Evolutionary conservation across 345 rosid species (phyloP).

Genomic region (Citrus mangshanensis): DNA sequence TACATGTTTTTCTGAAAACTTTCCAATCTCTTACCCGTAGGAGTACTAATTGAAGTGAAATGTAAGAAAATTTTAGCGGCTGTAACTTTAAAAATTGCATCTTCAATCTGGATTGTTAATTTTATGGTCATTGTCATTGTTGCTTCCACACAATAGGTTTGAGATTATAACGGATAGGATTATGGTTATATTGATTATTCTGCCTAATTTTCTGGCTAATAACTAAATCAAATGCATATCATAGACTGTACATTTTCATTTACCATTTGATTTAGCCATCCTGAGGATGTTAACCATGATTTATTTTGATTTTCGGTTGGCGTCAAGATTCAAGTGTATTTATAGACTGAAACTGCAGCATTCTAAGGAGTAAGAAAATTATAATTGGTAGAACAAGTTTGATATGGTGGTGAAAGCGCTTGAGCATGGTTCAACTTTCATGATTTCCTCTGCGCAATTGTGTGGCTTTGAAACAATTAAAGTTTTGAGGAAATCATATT

Average conservation of each 20-base stretch:
- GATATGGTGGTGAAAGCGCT: background rate
- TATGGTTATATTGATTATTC: background rate
- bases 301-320: background rate
- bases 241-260: too few species aligned
- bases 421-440: background rate
- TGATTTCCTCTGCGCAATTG: background rate
- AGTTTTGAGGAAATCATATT: background rate
- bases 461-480: background rate
- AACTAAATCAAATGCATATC: background rate
- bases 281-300: background rate
- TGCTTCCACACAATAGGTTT: background rate
- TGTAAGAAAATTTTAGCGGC: background rate
- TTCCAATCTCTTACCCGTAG: background rate
- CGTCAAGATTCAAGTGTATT: background rate
- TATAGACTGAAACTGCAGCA: background rate
- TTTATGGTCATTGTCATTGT: background rate
- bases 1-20: background rate
- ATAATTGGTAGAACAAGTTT: background rate
- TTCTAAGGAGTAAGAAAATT: background rate
- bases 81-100: background rate
- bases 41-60: background rate
- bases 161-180: background rate
- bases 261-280: background rate
- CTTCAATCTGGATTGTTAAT: background rate
- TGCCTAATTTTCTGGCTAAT: background rate